Evolutionary conservation across 441 rosid genomes (phyloP).

Genomic region (Erodium trifolium): DNA sequence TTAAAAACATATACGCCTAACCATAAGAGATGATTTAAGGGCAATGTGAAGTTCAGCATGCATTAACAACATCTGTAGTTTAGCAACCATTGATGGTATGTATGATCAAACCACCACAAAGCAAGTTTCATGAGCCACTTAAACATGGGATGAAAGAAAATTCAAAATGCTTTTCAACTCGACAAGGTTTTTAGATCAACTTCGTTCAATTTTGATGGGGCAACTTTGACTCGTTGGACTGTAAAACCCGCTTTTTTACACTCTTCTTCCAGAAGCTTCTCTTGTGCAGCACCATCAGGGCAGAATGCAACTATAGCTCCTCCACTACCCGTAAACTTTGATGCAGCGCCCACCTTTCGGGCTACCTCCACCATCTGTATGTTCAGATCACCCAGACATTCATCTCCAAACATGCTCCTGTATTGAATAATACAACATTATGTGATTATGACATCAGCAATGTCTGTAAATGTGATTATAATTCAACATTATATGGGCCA

Average conservation of each 20-base stretch:
- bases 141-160: background rate
- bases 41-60: too few relatives aligned
- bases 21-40: too few relatives aligned
- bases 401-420: constrained; percentile 85
- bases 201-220: constrained; percentile 40
- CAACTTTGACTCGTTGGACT: constrained; percentile 46
- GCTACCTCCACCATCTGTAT: constrained; percentile 88
- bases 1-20: too few relatives aligned
- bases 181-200: constrained; percentile 34
- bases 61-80: too few relatives aligned
- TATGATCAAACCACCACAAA: too few relatives aligned
- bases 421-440: background rate
- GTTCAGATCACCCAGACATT: constrained; percentile 59
- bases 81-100: too few relatives aligned
- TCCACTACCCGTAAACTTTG: constrained; percentile 92
- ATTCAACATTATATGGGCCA: too few relatives aligned
- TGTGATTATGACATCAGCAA: too few relatives aligned
- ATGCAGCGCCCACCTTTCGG: constrained; percentile 65
- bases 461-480: too few relatives aligned
- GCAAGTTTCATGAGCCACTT: background rate
- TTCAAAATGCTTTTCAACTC: background rate
- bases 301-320: constrained; percentile 86
- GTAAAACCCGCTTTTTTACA: constrained; percentile 59
- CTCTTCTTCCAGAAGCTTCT: constrained; percentile 53
- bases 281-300: constrained; percentile 60